Conservation (phyloP, 352 stramenopile genomes). For the Phytophthora crassamura region DNA sequence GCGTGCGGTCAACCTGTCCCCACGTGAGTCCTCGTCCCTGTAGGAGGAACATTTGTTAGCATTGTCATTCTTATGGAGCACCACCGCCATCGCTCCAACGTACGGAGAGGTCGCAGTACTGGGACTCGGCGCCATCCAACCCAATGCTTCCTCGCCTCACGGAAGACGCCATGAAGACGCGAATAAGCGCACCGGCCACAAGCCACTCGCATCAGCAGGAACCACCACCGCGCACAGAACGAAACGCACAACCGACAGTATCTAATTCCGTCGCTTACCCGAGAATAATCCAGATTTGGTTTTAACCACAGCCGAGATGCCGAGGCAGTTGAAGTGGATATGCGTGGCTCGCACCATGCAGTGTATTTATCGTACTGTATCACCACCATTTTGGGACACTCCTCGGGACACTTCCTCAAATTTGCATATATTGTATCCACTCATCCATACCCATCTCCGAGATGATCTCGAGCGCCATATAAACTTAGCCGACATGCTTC, state of each 20-base stretch:
- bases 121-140: constrained; percentile 62
- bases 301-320: no score
- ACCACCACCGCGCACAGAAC: neutral
- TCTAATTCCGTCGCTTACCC: constrained; percentile 22
- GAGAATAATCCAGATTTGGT: no score
- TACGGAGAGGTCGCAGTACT: constrained; percentile 75
- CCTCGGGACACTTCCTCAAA: no score
- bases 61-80: neutral
- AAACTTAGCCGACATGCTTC: no score
- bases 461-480: no score
- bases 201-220: constrained; percentile 3
- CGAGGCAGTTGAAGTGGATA: no score
- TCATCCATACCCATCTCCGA: no score
- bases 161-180: constrained; percentile 24
- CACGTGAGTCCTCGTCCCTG: constrained; percentile 65
- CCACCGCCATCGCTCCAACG: constrained; percentile 3
- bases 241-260: constrained; percentile 13
- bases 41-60: constrained; percentile 7
- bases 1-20: constrained; percentile 62
- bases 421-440: no score
- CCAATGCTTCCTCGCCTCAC: constrained; percentile 51
- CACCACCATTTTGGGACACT: no score
- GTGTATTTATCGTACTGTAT: neutral
- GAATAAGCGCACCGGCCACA: constrained; percentile 2
- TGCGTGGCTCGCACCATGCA: no score